Conservation (phyloP, 73 alveolate genomes). For the Diophrys sp. region DNA sequence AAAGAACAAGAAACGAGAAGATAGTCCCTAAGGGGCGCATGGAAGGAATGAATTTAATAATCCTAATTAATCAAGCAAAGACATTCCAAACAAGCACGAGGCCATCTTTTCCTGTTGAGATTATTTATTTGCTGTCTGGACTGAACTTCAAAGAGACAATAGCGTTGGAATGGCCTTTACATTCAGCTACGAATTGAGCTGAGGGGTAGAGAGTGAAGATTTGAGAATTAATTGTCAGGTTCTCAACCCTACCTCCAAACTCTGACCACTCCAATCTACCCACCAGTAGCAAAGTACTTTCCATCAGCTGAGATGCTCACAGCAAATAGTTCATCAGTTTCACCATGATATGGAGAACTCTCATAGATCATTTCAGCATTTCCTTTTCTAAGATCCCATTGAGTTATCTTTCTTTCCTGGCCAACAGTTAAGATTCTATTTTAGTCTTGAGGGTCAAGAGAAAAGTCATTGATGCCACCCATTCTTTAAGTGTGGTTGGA, state of each 20-base stretch:
- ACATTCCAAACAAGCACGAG: conserved; percentile 77
- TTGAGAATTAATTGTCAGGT: no score
- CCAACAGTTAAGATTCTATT: conserved; percentile 83
- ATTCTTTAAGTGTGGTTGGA: conserved; percentile 87
- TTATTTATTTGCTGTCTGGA: conserved; percentile 74
- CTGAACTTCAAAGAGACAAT: conserved; percentile 66
- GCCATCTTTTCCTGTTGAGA: conserved; percentile 80
- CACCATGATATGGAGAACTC: conserved; percentile 86
- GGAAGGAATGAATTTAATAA: no score
- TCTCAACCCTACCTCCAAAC: no score
- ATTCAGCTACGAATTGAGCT: conserved; percentile 68
- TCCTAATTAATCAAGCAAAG: conserved; percentile 32
- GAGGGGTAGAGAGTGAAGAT: no score
- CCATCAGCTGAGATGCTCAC: conserved; percentile 72
- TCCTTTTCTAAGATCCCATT: conserved; percentile 89
- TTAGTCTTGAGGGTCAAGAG: conserved; percentile 72
- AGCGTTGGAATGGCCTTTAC: conserved; percentile 77
- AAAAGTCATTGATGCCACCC: conserved; percentile 94
- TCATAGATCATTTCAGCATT: conserved; percentile 73
- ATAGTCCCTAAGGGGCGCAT: no score
- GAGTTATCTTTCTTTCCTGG: conserved; percentile 88
- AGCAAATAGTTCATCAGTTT: conserved; percentile 88
- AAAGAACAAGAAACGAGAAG: no score
- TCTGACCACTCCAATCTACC: conserved; percentile 65
- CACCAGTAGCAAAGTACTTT: conserved; percentile 87